Base-by-base conservation (phyloP, 108 stramenopile species). In the Nitzschia palea region DNA sequence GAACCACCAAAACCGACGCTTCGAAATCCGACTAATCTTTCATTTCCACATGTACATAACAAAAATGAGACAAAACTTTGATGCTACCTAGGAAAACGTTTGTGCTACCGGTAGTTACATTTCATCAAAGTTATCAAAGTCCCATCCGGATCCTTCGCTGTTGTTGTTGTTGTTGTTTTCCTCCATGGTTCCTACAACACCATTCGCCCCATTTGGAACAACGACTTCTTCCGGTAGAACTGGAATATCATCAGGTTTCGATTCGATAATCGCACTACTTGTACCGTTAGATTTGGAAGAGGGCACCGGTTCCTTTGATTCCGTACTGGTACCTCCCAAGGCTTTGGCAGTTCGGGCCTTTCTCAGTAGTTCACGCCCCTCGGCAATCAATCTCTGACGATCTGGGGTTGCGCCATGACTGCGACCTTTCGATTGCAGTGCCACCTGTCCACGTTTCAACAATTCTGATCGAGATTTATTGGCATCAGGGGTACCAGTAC, bases 121-220 rank as follows among this genome's bases (percentile, higher is more conserved):
- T 23, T 70, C 57, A 23, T 70, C 68, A 51, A 74, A 77, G 67
- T 70, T 72, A 40, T 77, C 76, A 70, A 77, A 77, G 35, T 70
- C 69, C 76, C 76, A 77, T 17, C 76, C 76, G 25, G 54, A 23
- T 15, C 54, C 50, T n/a, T 57, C 62, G 22, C 47, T 73, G 17
- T 4, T 37, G 15, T 65, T 62, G 31, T 45, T 52, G 15, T 55
- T 10, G 18, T 47, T 52, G 29, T n/a, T 30, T 26, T 55, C 56
- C n/a, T 15, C 32, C 5, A 40, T 12, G 9, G 23, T 50, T 8
- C 29, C 62, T 15, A 14, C 27, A 45, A 42, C n/a, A 9, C 22
- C 27, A 4, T n/a, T 22, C 15, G 30, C 28, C 20, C 29, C 44
- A 30, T 62, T 62, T 25, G 29, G 42, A 12, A 44, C 14, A 26